Percentiles rank a stretch among this genome's conserved stretches.
These are phyloP conservation scores for Aspergillus udagawae DNA, from an alignment of 2,329 filamentous ascomycete species.

Conservation along the genomic window DNA sequence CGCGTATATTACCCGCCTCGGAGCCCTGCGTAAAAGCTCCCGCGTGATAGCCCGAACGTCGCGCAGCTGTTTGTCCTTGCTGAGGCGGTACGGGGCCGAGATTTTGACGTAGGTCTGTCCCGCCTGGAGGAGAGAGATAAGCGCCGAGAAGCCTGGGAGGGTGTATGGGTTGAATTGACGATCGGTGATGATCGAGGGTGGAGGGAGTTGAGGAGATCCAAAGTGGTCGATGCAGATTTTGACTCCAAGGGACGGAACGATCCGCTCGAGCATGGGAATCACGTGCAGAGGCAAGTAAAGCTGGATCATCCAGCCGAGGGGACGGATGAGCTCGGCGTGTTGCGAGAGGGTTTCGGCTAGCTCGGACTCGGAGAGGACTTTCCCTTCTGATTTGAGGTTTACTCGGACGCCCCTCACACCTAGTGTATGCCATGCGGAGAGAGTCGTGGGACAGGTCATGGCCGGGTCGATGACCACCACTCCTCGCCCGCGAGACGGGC, in stretches of 20 bases:
- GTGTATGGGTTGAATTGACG: constrained; percentile 39
- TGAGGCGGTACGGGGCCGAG: constrained; percentile 57
- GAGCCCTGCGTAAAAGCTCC: constrained; percentile 47
- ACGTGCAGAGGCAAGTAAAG: constrained; percentile 54
- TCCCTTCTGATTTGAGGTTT: constrained; percentile 54
- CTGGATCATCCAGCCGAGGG: constrained; percentile 55
- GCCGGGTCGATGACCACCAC: constrained; percentile 55
- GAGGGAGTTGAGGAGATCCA: constrained; percentile 45
- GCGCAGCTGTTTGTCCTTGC: constrained; percentile 40
- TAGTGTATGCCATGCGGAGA: constrained; percentile 52
- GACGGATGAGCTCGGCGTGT: constrained; percentile 50
- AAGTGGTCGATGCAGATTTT: constrained; percentile 60
- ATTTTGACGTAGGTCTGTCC: constrained; percentile 56
- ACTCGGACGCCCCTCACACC: constrained; percentile 59
- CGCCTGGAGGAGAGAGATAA: constrained; percentile 45
- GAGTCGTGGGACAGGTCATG: constrained; percentile 32
- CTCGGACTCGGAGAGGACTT: constrained; percentile 37
- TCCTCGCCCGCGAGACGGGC: constrained; percentile 48
- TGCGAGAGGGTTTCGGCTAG: constrained; percentile 41
- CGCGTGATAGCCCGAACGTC: constrained; percentile 48
- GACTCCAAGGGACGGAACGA: constrained; percentile 49
- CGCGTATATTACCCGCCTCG: constrained; percentile 52
- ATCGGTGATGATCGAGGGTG: constrained; percentile 8
- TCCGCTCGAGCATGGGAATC: constrained; percentile 46
- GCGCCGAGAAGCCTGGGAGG: constrained; percentile 48